phyloP scores from a whole-genome alignment of 176 grass and related monocot genomes.

The Otatea glauca region DNA sequence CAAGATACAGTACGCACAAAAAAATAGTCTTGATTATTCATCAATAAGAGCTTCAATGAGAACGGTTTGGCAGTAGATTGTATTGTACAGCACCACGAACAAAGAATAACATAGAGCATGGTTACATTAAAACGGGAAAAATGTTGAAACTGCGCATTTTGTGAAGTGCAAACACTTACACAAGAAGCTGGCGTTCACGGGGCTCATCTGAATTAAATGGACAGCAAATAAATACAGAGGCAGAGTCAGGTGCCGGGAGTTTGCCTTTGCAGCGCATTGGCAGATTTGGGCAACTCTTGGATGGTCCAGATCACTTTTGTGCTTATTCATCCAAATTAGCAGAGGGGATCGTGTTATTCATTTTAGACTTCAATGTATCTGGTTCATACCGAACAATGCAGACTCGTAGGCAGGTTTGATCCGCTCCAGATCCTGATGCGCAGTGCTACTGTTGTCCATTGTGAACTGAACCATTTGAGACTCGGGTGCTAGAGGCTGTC shows the following conservation, averaged over 20 bases:
- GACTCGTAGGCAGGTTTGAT: constrained; percentile 19
- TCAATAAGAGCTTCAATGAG: neutral
- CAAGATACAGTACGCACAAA: neutral
- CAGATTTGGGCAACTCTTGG: neutral
- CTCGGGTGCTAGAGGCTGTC: neutral
- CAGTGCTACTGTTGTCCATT: neutral
- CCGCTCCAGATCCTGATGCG: neutral
- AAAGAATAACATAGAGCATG: neutral
- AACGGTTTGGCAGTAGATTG: neutral
- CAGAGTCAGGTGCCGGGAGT: neutral
- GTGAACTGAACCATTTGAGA: constrained; percentile 17
- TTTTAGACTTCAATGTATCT: constrained; percentile 9
- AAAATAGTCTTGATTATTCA: neutral
- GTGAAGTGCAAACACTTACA: neutral
- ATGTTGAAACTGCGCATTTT: constrained; percentile 12
- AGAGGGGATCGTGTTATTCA: neutral
- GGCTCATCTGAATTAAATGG: neutral
- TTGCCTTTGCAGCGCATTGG: neutral
- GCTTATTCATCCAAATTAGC: neutral
- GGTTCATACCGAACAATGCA: neutral
- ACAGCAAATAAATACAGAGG: neutral
- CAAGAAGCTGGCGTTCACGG: neutral
- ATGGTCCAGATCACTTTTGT: neutral
- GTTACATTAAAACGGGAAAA: neutral
- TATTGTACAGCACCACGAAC: constrained; percentile 1